phyloP scores from a whole-genome alignment of 768 basidiomycete species.

The Tremella fuciformis region DNA sequence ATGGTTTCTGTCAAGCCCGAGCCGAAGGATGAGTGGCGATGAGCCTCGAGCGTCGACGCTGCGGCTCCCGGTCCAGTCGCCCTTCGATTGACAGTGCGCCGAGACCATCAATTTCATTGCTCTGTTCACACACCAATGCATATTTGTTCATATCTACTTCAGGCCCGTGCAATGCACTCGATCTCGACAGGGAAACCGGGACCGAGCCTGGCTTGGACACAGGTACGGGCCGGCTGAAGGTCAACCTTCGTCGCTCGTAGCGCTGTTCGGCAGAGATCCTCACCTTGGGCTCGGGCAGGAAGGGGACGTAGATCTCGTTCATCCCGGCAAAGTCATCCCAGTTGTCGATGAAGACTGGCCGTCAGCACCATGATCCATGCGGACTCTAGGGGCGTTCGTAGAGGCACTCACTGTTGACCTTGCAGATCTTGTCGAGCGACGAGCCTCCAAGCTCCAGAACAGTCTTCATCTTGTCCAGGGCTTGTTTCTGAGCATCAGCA shows the following conservation, averaged over 20 bases:
- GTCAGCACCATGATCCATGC: not conserved
- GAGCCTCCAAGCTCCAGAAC: constrained; percentile 40
- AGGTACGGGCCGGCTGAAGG: constrained; percentile 12
- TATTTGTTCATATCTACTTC: no score
- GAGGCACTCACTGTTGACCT: constrained; percentile 11
- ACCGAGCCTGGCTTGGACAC: constrained; percentile 16
- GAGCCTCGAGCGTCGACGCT: no score
- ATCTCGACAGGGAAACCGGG: constrained; percentile 14
- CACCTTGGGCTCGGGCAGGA: constrained; percentile 5
- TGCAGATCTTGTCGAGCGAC: constrained; percentile 31
- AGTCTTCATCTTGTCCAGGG: constrained; percentile 27
- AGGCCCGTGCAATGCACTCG: constrained; percentile 21
- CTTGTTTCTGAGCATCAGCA: no score
- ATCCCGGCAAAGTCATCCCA: constrained; percentile 19
- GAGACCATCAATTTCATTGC: no score
- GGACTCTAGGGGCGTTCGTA: no score
- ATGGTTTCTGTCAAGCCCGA: no score
- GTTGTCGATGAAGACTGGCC: constrained; percentile 12
- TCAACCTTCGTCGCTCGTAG: not conserved
- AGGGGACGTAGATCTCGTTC: constrained; percentile 24
- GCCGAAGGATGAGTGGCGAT: no score
- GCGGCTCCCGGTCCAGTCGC: no score
- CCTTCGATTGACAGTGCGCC: no score
- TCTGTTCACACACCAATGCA: no score
- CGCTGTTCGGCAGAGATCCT: not conserved